Evolutionary conservation across 2,329 filamentous ascomycete genomes (phyloP).

Genomic region (Gremmenia infestans): DNA sequence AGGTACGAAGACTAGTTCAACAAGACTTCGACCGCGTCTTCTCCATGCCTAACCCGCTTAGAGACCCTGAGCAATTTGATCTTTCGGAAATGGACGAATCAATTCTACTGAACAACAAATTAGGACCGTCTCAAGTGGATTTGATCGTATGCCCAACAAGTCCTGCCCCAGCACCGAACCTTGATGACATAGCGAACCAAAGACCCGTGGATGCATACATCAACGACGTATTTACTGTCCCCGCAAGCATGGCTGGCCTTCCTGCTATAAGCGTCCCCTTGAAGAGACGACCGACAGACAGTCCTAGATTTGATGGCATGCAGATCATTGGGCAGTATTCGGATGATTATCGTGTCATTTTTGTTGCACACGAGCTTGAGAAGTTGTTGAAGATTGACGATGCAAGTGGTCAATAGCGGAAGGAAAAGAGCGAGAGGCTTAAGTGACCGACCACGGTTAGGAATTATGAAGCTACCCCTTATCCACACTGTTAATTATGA

Average conservation of each 20-base stretch:
- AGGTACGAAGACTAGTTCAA: constrained; percentile 76
- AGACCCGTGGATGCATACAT: constrained; percentile 70
- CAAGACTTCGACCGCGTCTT: constrained; percentile 83
- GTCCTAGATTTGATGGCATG: constrained; percentile 49
- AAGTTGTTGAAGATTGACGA: not conserved
- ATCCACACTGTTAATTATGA: too few relatives aligned
- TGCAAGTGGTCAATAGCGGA: not conserved
- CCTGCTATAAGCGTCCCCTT: constrained; percentile 82
- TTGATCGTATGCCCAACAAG: constrained; percentile 85
- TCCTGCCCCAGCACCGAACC: constrained; percentile 64
- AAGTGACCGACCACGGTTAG: not conserved
- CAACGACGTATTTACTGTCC: constrained; percentile 95
- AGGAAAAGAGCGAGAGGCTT: not conserved
- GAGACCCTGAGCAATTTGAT: constrained; percentile 48
- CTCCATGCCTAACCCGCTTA: constrained; percentile 61
- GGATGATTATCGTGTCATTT: constrained; percentile 62
- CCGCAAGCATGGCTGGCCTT: constrained; percentile 84
- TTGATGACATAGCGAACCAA: constrained; percentile 53
- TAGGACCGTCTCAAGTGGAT: constrained; percentile 65
- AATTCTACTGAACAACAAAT: constrained; percentile 46
- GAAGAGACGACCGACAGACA: constrained; percentile 24
- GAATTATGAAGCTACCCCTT: too few relatives aligned
- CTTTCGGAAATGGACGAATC: constrained; percentile 56
- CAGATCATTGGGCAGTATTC: constrained; percentile 80
- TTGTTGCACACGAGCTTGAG: constrained; percentile 42